Base-by-base conservation (phyloP, 176 grass and related monocot species). In the Carex myosuroides region DNA sequence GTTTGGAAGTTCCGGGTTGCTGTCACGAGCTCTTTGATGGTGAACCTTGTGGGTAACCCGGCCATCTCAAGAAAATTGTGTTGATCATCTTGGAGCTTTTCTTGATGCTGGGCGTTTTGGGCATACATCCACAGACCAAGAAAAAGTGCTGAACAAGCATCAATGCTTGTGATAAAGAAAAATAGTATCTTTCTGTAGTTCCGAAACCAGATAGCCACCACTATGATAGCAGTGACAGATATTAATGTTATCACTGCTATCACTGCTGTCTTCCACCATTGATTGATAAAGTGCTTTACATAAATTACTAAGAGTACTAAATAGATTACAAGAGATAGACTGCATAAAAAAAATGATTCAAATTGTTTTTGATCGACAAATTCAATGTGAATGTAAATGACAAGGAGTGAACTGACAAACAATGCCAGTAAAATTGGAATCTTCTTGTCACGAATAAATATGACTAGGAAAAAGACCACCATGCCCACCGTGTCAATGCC, bases 1-100 rank as follows among this genome's bases (percentile, higher is more conserved):
- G 6, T 37, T 1, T 52, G 37, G 83, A 94, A 91, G 73, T 88
- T 74, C 2, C 79, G 54, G 52, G 87, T 91, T 30, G 77, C 77
- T 17, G 2, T 37, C 30, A 42, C 33, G n/a, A 80, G 46, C 53
- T 80, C 54, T 4, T 80, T 18, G 7, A 60, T 55, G 30, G 77
- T 32, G 21, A 80, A 80, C 55, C 77, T 58, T 32, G n/a, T 61
- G 12, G 77, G 77, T 59, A 80, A 59, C 13, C 76, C 55, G 5
- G 52, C 77, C 21, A 80, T 80, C 52, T 60, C 52, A n/a, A 59
- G 57, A 80, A 80, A 35, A 11, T 58, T 61, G 53, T 61, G 18
- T 33, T 41, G 50, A 42, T 80, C 24, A n/a, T 37, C 33, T 80
- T 4, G 52, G 26, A 32, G 17, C 18, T 37, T 55, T 80, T 60